Conservation (phyloP, 2,329 filamentous ascomycete species). For the Aspergillus glaucus region DNA sequence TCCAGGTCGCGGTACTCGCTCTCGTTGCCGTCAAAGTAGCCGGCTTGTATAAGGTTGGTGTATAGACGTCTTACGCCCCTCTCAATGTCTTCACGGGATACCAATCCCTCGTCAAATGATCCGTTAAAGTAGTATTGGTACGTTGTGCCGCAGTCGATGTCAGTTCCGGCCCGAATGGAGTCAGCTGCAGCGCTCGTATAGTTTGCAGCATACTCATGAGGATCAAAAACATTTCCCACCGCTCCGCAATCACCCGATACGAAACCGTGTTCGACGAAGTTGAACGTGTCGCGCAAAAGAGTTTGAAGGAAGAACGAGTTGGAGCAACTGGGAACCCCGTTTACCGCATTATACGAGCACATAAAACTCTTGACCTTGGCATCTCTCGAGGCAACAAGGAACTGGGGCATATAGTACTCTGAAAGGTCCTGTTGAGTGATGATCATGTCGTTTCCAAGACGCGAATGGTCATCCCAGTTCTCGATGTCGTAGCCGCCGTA, state of each 20-base stretch:
- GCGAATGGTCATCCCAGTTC: constrained; percentile 36
- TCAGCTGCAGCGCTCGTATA: constrained; percentile 44
- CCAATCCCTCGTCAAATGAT: constrained; percentile 38
- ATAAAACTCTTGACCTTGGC: constrained; percentile 54
- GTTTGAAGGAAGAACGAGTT: constrained; percentile 57
- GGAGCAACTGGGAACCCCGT: constrained; percentile 60
- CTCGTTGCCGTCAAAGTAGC: constrained; percentile 47
- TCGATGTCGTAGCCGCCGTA: constrained; percentile 55
- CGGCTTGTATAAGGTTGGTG: constrained; percentile 43
- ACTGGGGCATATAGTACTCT: constrained; percentile 63
- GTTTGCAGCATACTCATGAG: constrained; percentile 44
- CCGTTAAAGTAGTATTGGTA: constrained; percentile 42
- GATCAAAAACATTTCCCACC: constrained; percentile 53
- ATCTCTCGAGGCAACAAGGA: constrained; percentile 57
- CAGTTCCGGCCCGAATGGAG: constrained; percentile 47
- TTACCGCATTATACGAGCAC: constrained; percentile 60
- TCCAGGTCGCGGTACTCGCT: constrained; percentile 46
- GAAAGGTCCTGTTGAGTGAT: constrained; percentile 57
- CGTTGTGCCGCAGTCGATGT: constrained; percentile 48
- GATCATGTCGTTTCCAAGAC: constrained; percentile 49
- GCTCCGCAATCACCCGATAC: constrained; percentile 62
- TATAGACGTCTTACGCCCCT: constrained; percentile 44
- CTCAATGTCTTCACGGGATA: constrained; percentile 44
- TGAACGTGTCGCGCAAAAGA: constrained; percentile 60
- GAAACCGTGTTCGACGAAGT: constrained; percentile 55